Conservation (phyloP, 768 basidiomycete genomes). For the Macrolepiota albuminosa region DNA sequence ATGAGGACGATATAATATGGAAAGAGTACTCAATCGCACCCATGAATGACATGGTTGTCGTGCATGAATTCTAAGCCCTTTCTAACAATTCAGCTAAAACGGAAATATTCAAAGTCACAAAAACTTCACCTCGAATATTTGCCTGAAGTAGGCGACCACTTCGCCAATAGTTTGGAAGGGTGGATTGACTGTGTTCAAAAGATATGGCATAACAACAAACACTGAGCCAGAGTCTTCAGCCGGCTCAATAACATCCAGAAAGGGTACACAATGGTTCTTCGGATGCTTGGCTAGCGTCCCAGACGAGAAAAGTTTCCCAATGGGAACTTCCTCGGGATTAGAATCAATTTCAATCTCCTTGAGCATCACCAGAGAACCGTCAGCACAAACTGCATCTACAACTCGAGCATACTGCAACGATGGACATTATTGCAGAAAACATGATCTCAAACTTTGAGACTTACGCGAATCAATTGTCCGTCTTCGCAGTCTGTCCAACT, state of each 20-base stretch:
- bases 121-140: not conserved
- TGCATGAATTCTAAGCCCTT: conserved; percentile 1
- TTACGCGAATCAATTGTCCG: not conserved
- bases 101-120: not conserved
- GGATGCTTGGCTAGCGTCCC: not conserved
- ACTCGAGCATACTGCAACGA: not conserved
- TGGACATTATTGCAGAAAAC: not conserved
- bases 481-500: not conserved
- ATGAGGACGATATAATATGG: not conserved
- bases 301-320: not conserved
- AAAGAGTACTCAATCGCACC: not conserved
- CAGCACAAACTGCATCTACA: not conserved
- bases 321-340: not conserved
- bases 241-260: not conserved
- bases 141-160: not conserved
- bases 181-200: not conserved
- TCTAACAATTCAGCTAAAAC: not conserved
- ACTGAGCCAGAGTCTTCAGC: not conserved
- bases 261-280: conserved; percentile 1
- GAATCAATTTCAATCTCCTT: not conserved
- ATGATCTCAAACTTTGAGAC: not conserved
- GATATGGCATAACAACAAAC: not conserved
- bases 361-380: not conserved
- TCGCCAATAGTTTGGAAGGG: not conserved
- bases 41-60: not conserved